phyloP scores from a whole-genome alignment of 73 alveolate species.

The Durusdinium trenchii region DNA sequence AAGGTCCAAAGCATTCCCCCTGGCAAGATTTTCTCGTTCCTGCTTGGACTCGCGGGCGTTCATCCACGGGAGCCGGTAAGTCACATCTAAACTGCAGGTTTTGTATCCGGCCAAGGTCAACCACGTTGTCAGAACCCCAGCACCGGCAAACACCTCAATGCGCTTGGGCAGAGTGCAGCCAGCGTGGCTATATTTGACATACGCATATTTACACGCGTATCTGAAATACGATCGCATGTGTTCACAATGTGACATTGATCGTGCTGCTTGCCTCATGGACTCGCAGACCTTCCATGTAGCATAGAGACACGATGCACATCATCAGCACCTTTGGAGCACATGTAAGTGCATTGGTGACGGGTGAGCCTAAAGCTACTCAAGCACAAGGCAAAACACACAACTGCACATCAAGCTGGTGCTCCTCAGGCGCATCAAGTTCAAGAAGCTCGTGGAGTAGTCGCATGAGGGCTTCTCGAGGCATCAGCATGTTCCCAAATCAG shows the following conservation, averaged over 20 bases:
- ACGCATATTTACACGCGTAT: background rate
- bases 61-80: conserved; percentile 18
- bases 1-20: conserved; percentile 15
- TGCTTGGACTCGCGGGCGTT: background rate
- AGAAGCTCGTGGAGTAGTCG: background rate
- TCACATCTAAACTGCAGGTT: background rate
- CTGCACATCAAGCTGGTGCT: background rate
- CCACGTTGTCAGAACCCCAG: background rate
- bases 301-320: background rate
- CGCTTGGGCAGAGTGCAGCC: background rate
- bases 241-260: background rate
- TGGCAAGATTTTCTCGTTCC: background rate
- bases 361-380: background rate
- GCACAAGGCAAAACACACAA: background rate
- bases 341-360: background rate
- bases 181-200: background rate
- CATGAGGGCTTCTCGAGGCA: background rate
- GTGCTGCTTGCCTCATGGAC: background rate
- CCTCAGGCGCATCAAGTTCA: background rate
- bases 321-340: background rate
- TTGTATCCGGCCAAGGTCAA: background rate
- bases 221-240: background rate
- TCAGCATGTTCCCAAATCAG: background rate
- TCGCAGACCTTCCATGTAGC: background rate
- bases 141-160: conserved; percentile 53